A percentile compares a stretch with the other conserved stretches of the same genome.
Conservation (phyloP, 2,329 filamentous ascomycete species). For the Geosmithia flava region DNA sequence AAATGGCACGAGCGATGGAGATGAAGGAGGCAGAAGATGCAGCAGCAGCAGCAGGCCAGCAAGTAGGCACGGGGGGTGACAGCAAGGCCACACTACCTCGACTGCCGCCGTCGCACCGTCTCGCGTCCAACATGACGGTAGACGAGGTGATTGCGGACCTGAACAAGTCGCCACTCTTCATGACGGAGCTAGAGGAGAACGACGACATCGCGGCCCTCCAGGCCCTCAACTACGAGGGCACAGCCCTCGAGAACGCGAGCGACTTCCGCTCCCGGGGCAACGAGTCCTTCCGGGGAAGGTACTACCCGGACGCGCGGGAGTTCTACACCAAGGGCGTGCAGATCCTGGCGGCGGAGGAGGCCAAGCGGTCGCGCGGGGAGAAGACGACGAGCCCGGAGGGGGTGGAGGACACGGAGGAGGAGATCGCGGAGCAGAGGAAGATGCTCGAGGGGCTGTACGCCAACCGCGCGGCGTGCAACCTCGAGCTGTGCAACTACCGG, state of each 20-base stretch:
- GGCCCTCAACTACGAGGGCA: conserved; percentile 87
- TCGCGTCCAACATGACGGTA: conserved; percentile 30
- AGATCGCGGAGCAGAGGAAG: conserved; percentile 45
- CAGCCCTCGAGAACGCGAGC: conserved; percentile 65
- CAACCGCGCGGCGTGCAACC: conserved; percentile 82
- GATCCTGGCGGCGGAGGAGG: conserved; percentile 54
- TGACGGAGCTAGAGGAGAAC: conserved; percentile 87
- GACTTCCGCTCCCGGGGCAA: conserved; percentile 92
- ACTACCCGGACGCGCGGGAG: conserved; percentile 75
- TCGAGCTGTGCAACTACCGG: conserved; percentile 81
- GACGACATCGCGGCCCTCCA: conserved; percentile 74
- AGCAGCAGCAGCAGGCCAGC: conserved; percentile 3
- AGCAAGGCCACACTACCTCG: conserved; percentile 20
- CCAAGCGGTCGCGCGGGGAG: conserved; percentile 32
- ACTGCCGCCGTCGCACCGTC: conserved; percentile 31
- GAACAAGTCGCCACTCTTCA: conserved; percentile 70
- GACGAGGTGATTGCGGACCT: conserved; percentile 45
- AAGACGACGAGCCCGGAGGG: conserved; percentile 15
- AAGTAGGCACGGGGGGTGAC: background rate
- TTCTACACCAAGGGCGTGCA: conserved; percentile 83
- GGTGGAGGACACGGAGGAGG: conserved; percentile 32
- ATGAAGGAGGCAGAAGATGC: background rate
- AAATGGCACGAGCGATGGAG: conserved; percentile 21
- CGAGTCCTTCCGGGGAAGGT: conserved; percentile 63
- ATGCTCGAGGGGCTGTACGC: conserved; percentile 67